phyloP scores from a whole-genome alignment of 768 basidiomycete genomes.

The Pleurotus citrinopileatus region DNA sequence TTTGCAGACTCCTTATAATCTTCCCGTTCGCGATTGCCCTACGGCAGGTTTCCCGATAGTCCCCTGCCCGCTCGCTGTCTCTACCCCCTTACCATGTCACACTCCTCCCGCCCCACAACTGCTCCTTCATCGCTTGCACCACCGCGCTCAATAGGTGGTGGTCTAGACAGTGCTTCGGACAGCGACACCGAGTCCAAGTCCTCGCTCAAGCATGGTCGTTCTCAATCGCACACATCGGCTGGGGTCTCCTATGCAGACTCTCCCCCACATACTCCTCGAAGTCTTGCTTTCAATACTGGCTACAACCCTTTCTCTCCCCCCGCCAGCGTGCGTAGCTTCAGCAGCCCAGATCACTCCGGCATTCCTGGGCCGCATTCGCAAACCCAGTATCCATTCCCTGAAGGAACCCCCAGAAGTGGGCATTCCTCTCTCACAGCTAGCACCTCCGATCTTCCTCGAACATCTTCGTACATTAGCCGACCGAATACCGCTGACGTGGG shows the following conservation, averaged over 20 bases:
- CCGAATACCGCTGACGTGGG: conserved; percentile 26
- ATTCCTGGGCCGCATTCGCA: conserved; percentile 21
- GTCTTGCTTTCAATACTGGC: conserved; percentile 27
- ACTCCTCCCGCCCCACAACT: conserved; percentile 3
- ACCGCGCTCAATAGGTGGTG: conserved; percentile 29
- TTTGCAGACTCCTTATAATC: conserved; percentile 5
- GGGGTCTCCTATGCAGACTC: conserved; percentile 30
- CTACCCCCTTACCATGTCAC: not conserved
- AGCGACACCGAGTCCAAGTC: conserved; percentile 22
- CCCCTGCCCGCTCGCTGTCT: not conserved
- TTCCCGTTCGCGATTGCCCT: not conserved
- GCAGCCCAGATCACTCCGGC: conserved; percentile 27
- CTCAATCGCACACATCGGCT: conserved; percentile 31
- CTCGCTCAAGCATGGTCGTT: conserved; percentile 32
- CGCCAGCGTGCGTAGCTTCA: conserved; percentile 43
- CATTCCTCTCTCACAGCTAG: conserved; percentile 38
- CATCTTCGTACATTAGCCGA: conserved; percentile 35
- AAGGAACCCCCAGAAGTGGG: conserved; percentile 32
- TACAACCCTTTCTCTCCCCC: conserved; percentile 54
- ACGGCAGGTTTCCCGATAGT: not conserved
- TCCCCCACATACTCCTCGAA: conserved; percentile 41
- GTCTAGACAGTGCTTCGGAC: conserved; percentile 25
- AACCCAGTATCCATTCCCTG: conserved; percentile 32
- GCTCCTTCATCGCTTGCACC: conserved; percentile 26
- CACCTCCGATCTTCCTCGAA: conserved; percentile 39